Evolutionary conservation across 805 yeast species (phyloP), one percentile per base, ranked within the genome.

Genomic region (Barnettozyma salicaria): DNA sequence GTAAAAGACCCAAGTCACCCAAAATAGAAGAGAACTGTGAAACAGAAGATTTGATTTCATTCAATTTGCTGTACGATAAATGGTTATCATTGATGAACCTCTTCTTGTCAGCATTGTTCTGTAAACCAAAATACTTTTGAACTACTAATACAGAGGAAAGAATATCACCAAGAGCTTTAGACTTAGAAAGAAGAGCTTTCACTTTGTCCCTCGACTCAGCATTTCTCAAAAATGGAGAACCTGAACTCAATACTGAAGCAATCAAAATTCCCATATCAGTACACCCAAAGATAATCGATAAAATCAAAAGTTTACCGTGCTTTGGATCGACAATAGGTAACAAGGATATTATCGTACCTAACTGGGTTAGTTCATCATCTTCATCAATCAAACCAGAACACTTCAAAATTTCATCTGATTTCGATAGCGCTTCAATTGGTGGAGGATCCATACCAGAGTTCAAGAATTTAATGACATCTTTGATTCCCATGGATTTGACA

Each of bases 401-500:
- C 7, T 65, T 65, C 47, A 90, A 65, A 34, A 64, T 53, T 28
- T 58, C 61, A 34, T 65, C 68, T 1, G 72, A 67, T 49, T 65
- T 66, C 19, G 53, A 38, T 30, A 66, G 41, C 1, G 68, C 56
- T 11, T 56, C 44, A 17, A 50, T 30, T 6, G 70, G 68, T 0
- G 97, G 97, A 0, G 95, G 80, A 56, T 89, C 97, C 32, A 92
- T 60, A 1, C 96, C 96, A 22, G 70, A 67, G 12, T 71, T 64
- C 44, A 90, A 66, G 51, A 90, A 92, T 17, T 64, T 69, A 39
- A 68, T 68, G 0, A 88, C 96, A 46, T 83, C 69, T 3, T 66
- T 63, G 19, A 90, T 71, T 0, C 95, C 95, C 92, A 92, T 87
- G 0, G 96, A 72, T 56, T 88, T 88, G 12, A 89, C 95, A 32